Evolutionary conservation across 2,329 filamentous ascomycete species (phyloP).

Genomic region (Mollisiaceae sp.): DNA sequence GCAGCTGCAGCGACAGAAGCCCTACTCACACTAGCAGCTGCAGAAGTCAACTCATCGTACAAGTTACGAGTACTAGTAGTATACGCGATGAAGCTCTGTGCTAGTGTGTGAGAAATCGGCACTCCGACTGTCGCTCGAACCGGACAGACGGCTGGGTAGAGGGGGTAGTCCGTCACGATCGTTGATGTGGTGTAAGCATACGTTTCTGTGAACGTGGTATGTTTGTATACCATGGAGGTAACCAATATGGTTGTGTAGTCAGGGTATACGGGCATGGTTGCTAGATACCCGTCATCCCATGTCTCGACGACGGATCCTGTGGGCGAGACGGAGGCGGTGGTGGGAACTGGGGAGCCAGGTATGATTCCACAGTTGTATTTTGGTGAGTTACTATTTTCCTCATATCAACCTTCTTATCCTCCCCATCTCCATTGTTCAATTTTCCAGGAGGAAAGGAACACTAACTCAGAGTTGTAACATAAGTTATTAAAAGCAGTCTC

Average conservation of each 20-base stretch:
- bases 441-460: no score
- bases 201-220: not conserved
- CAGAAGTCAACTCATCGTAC: not conserved
- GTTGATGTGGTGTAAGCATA: not conserved
- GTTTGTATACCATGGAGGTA: not conserved
- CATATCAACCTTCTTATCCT: no score
- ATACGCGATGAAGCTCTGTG: not conserved
- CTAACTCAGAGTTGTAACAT: no score
- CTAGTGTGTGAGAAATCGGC: not conserved
- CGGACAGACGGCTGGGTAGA: not conserved
- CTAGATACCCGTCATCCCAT: not conserved
- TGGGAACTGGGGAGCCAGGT: no score
- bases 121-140: not conserved
- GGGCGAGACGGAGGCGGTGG: no score
- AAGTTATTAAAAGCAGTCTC: no score
- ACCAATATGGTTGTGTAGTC: not conserved
- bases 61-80: not conserved
- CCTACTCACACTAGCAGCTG: not conserved
- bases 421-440: no score
- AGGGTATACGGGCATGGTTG: not conserved
- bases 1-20: not conserved
- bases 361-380: no score
- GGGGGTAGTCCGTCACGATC: not conserved
- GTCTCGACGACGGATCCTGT: no score
- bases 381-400: no score